Conservation (phyloP, 805 yeast species). For the Lachancea sp. region DNA sequence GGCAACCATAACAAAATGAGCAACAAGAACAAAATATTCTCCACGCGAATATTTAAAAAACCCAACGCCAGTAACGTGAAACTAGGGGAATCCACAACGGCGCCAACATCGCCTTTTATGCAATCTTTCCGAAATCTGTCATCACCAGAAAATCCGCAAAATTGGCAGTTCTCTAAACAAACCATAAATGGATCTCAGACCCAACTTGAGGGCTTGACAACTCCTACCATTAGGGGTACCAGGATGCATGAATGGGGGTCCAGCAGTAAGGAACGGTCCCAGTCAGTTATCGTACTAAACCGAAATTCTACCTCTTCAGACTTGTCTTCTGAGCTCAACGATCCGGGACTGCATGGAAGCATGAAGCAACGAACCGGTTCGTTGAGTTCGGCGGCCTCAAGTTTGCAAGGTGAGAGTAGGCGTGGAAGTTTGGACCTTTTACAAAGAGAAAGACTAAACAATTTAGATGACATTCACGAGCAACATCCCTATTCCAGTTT, state of each 20-base stretch:
- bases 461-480: conserved; percentile 1
- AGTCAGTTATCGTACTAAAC: conserved; percentile 21
- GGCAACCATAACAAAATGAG: conserved; percentile 15
- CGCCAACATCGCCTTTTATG: conserved; percentile 3
- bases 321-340: conserved; percentile 4
- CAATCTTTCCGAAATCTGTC: conserved; percentile 3
- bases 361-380: conserved; percentile 1
- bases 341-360: background rate
- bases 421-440: conserved; percentile 1
- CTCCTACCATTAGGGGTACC: conserved; percentile 39
- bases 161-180: conserved; percentile 3
- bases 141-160: conserved; percentile 4
- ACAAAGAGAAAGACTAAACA: background rate
- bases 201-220: background rate
- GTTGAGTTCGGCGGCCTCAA: conserved; percentile 4
- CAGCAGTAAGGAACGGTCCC: conserved; percentile 12
- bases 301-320: conserved; percentile 12
- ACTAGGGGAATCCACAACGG: conserved; percentile 2
- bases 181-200: background rate
- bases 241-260: conserved; percentile 46
- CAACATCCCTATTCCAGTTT: conserved; percentile 7
- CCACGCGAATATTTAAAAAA: conserved; percentile 27
- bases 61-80: conserved; percentile 5
- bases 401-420: background rate
- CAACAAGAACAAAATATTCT: conserved; percentile 24